A percentile compares a stretch with the other conserved stretches of the same genome.
Evolutionary conservation across 495 filamentous ascomycete species (phyloP).

Genomic region (Hypoxylon cercidicola): DNA sequence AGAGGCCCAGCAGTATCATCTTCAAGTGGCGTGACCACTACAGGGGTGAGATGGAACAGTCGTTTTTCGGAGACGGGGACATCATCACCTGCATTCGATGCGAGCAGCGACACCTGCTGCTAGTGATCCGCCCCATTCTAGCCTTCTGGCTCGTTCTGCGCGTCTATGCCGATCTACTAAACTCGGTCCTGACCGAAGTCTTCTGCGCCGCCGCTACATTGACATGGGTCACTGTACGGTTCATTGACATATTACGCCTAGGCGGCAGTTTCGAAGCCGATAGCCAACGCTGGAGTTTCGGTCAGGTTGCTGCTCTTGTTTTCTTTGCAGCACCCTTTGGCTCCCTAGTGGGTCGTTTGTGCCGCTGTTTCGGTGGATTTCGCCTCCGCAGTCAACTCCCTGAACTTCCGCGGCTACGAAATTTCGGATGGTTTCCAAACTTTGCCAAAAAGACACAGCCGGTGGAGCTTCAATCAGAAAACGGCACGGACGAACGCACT

Average conservation of each 20-base stretch:
- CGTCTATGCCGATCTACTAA: slow-evolving; percentile 33
- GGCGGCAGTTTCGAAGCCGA: slow-evolving; percentile 26
- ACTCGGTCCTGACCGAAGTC: slow-evolving; percentile 36
- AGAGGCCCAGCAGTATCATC: slow-evolving; percentile 31
- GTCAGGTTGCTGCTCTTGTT: slow-evolving; percentile 30
- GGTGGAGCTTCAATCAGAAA: slow-evolving; percentile 14
- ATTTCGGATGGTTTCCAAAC: slow-evolving; percentile 9
- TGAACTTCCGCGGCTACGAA: not conserved
- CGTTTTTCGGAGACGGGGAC: slow-evolving; percentile 36
- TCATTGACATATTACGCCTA: slow-evolving; percentile 32
- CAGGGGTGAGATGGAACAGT: slow-evolving; percentile 36
- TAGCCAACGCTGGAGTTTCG: slow-evolving; percentile 25
- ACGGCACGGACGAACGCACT: slow-evolving; percentile 1
- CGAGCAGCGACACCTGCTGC: slow-evolving; percentile 37
- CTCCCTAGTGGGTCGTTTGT: slow-evolving; percentile 26
- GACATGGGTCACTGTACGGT: slow-evolving; percentile 33
- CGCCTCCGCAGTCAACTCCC: slow-evolving; percentile 2
- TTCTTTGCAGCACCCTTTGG: slow-evolving; percentile 36
- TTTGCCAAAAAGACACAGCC: slow-evolving; percentile 14
- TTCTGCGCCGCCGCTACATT: slow-evolving; percentile 26
- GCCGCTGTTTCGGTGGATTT: slow-evolving; percentile 11
- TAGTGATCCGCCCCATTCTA: slow-evolving; percentile 33
- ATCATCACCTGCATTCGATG: slow-evolving; percentile 42
- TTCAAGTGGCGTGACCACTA: slow-evolving; percentile 38
- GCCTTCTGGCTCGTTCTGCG: slow-evolving; percentile 39